Base-by-base conservation (phyloP, 2,329 filamentous ascomycete species). In the Penicillium sp. region DNA sequence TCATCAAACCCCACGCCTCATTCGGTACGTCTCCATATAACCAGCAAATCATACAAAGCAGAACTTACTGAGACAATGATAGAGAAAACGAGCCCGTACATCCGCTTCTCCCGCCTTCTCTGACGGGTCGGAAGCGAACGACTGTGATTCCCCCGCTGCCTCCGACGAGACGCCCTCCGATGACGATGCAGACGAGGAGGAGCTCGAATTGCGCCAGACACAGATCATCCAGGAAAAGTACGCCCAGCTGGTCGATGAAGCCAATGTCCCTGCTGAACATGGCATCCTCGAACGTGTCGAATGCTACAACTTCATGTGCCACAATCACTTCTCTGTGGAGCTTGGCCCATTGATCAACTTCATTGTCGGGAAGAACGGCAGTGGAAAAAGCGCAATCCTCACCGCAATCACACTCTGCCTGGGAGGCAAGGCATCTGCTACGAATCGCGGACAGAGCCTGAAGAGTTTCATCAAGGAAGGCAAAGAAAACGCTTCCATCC, bases 321-420 rank as follows among this genome's bases (percentile, higher is more conserved):
- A 99, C 73, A 82, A 87, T 46, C 87, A 89, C 56, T 83, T 98
- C 18, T 86, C 89, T 44, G 90, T 96, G 60, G 85, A 89, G 57
- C 82, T 99, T n/a, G 95, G 95, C 0, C 95, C 95, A 0, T 81
- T 97, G 39, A 96, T 99, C 75, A 99, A 99, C 76, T 99, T 99
- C 77, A 93, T 99, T 61, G 93, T 97, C 56, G 95, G 95, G 16
- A 92, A 96, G 75, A 99, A 99, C 72, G 95, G 95, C 35, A 98
- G 94, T 72, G 95, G 95, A 37, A 99, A 99, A 79, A 99, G 95
- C 74, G 95, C 95, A 2, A 89, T 98, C 14, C 79, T 99, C 31
- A 98, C 95, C 0, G 95, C 92, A 4, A 86, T 99, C 64, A 96
- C 92, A 0, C 83, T 99, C 36, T 98, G 95, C 70, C 82, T 99